phyloP scores from a whole-genome alignment of 768 basidiomycete species.

The Rhodotorula paludigena region DNA sequence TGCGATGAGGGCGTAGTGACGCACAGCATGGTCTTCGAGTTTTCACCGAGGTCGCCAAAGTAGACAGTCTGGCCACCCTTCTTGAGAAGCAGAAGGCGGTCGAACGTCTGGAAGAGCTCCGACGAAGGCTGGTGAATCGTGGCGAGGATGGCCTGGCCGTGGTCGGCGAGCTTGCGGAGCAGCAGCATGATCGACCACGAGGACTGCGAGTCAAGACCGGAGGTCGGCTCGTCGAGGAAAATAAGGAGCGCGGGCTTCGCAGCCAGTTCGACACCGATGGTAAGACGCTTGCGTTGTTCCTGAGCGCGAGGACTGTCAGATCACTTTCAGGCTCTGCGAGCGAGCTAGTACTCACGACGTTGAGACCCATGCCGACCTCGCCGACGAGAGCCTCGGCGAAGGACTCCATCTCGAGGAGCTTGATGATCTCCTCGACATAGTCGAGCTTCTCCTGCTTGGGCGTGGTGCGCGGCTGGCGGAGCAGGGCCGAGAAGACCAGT shows the following conservation, averaged over 20 bases:
- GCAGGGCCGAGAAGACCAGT: conserved; percentile 49
- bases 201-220: conserved; percentile 52
- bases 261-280: conserved; percentile 76
- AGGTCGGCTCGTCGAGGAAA: conserved; percentile 52
- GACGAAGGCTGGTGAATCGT: conserved; percentile 55
- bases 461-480: conserved; percentile 48
- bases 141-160: conserved; percentile 51
- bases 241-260: conserved; percentile 54
- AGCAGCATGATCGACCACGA: conserved; percentile 52
- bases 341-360: no score
- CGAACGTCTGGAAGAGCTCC: conserved; percentile 80
- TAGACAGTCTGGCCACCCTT: conserved; percentile 73
- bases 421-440: conserved; percentile 51
- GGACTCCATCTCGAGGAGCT: conserved; percentile 50
- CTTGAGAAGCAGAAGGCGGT: conserved; percentile 55
- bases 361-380: conserved; percentile 50
- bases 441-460: conserved; percentile 48
- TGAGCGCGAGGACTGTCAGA: no score
- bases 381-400: conserved; percentile 53
- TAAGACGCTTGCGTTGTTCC: conserved; percentile 62
- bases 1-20: conserved; percentile 52
- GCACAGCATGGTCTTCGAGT: conserved; percentile 58
- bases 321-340: no score
- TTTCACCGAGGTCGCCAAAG: conserved; percentile 60
- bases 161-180: conserved; percentile 50